Conservation (phyloP, 495 filamentous ascomycete species). For the Talaromyces liani region DNA sequence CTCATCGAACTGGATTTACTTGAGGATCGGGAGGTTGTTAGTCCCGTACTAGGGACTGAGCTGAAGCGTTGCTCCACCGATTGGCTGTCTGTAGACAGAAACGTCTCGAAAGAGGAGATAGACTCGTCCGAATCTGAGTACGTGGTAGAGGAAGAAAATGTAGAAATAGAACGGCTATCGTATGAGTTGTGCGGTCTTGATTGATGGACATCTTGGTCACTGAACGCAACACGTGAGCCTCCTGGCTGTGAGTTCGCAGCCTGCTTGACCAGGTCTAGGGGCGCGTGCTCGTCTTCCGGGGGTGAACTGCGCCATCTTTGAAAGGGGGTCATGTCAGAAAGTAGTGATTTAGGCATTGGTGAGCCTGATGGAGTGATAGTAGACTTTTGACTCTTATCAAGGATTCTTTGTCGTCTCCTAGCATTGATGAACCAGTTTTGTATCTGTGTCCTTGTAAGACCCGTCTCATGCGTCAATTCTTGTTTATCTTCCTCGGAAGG, state of each 20-base stretch:
- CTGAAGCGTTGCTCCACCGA: background rate
- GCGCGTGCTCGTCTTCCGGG: constrained; percentile 49
- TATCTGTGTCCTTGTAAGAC: constrained; percentile 27
- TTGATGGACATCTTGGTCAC: background rate
- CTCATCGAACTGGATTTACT: constrained; percentile 24
- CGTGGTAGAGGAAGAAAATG: constrained; percentile 31
- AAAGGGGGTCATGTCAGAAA: constrained; percentile 49
- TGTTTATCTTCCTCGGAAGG: constrained; percentile 27
- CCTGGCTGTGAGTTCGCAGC: constrained; percentile 30
- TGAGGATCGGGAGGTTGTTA: constrained; percentile 22
- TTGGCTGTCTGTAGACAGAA: constrained; percentile 33
- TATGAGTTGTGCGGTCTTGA: constrained; percentile 34
- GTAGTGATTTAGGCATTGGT: constrained; percentile 27
- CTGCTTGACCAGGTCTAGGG: constrained; percentile 28
- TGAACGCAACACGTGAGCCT: constrained; percentile 20
- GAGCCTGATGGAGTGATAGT: constrained; percentile 22
- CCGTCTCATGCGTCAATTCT: constrained; percentile 24
- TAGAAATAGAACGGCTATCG: constrained; percentile 41
- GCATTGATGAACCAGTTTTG: constrained; percentile 40
- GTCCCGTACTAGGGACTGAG: background rate
- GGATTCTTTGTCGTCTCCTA: constrained; percentile 29
- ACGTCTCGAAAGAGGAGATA: constrained; percentile 44
- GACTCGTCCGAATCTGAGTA: constrained; percentile 53
- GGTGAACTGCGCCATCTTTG: constrained; percentile 77
- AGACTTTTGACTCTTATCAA: background rate